Percentiles rank a stretch among this genome's conserved stretches.
These are phyloP conservation scores for Hypoxylon trugodes DNA, from an alignment of 495 filamentous ascomycete genomes.

Conservation along the genomic window DNA sequence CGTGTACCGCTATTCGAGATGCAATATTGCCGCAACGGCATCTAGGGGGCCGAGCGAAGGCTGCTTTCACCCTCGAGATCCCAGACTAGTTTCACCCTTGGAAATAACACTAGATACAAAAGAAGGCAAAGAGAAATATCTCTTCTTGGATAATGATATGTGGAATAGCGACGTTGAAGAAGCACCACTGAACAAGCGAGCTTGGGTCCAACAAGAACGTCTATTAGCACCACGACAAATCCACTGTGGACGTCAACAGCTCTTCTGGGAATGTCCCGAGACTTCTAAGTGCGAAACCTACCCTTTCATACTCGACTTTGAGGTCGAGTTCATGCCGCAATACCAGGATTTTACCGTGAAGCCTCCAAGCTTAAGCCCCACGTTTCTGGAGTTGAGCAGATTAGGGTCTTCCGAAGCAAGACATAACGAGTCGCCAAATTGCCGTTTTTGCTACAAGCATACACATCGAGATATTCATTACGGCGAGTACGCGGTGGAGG, in stretches of 20 bases:
- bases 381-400: not conserved
- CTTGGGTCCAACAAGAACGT: constrained; percentile 47
- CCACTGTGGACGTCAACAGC: constrained; percentile 33
- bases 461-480: not conserved
- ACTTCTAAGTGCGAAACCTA: constrained; percentile 36
- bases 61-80: not conserved
- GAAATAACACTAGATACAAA: not conserved
- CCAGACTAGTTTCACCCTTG: not conserved
- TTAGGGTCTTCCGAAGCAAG: not conserved
- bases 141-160: not conserved
- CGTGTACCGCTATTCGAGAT: constrained; percentile 36
- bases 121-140: not conserved
- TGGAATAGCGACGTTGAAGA: not conserved
- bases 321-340: not conserved
- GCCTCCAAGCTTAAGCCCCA: not conserved
- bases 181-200: constrained; percentile 30
- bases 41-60: not conserved
- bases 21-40: constrained; percentile 40
- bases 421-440: not conserved
- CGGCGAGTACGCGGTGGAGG: too few relatives aligned
- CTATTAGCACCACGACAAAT: constrained; percentile 40
- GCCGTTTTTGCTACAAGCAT: not conserved
- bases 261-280: constrained; percentile 43
- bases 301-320: constrained; percentile 8
- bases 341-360: not conserved